A percentile compares a stretch with the other conserved stretches of the same genome.
Conservation (phyloP, 768 basidiomycete species). For the Podaxis sp. region DNA sequence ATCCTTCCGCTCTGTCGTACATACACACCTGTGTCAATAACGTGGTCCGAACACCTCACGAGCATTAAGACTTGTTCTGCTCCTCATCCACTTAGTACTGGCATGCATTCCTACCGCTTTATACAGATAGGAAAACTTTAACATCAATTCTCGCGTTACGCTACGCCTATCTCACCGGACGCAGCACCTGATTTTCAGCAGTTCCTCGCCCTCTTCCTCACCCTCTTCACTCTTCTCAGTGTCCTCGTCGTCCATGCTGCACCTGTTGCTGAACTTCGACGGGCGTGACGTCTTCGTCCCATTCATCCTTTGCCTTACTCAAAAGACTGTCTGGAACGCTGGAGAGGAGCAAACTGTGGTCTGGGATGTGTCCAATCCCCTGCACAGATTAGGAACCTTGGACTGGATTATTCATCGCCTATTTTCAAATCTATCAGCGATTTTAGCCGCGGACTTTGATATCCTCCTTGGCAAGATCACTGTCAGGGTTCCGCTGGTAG, state of each 20-base stretch:
- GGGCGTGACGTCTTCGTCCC: slow-evolving; percentile 47
- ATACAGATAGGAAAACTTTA: too few species aligned
- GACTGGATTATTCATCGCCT: slow-evolving; percentile 1
- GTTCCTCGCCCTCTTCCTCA: slow-evolving; percentile 1
- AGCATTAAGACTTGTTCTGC: too few species aligned
- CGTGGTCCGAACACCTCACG: too few species aligned
- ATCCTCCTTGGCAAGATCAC: slow-evolving; percentile 29
- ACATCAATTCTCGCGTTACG: too few species aligned
- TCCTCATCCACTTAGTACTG: too few species aligned
- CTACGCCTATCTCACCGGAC: too few species aligned
- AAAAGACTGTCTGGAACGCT: slow-evolving; percentile 34
- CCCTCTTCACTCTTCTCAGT: slow-evolving; percentile 12
- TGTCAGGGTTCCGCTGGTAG: slow-evolving; percentile 31
- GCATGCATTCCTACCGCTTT: too few species aligned
- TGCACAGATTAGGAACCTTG: slow-evolving; percentile 41
- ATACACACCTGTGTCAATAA: too few species aligned
- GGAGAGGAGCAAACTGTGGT: slow-evolving; percentile 36
- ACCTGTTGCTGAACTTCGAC: slow-evolving; percentile 16
- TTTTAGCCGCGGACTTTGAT: slow-evolving; percentile 30
- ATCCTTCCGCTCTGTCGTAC: too few species aligned
- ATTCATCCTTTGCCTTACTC: slow-evolving; percentile 30
- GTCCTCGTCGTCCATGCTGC: slow-evolving; percentile 18
- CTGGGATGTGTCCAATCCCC: slow-evolving; percentile 43
- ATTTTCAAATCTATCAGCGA: slow-evolving; percentile 14
- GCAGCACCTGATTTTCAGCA: too few species aligned